These are phyloP conservation scores for Fusarium virguliforme DNA, from an alignment of 2,329 filamentous ascomycete species.

Conservation along the genomic window DNA sequence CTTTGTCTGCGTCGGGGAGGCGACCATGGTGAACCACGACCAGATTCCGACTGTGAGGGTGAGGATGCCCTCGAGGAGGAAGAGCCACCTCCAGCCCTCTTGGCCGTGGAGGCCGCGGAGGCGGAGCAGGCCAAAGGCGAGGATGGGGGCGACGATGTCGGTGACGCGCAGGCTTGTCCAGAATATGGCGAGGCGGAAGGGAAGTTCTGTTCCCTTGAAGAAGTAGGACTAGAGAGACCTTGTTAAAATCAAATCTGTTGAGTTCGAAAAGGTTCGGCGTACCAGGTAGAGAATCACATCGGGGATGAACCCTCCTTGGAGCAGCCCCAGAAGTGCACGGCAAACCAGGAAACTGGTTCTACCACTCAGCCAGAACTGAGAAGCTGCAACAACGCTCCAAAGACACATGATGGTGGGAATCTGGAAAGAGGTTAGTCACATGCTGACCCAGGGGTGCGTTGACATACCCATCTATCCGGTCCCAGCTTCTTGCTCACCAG, in stretches of 20 bases:
- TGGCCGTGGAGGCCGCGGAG: conserved; percentile 45
- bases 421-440: not conserved
- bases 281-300: conserved; percentile 54
- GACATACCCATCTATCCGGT: conserved; percentile 67
- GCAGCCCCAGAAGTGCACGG: conserved; percentile 59
- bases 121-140: conserved; percentile 48
- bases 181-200: conserved; percentile 39
- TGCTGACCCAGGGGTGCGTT: not conserved
- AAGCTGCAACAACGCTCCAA: conserved; percentile 69
- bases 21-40: conserved; percentile 49
- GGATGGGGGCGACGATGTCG: conserved; percentile 42
- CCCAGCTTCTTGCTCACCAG: conserved; percentile 72
- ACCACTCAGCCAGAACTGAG: conserved; percentile 62
- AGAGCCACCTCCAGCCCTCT: conserved; percentile 53
- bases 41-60: conserved; percentile 50
- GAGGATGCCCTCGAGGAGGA: conserved; percentile 62
- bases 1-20: conserved; percentile 62
- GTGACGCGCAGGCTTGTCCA: conserved; percentile 32
- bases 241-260: not conserved
- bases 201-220: conserved; percentile 56
- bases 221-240: conserved; percentile 48
- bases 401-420: conserved; percentile 72
- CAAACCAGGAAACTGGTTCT: conserved; percentile 59
- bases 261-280: not conserved
- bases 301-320: conserved; percentile 66